Base-by-base conservation (phyloP, 2,329 filamentous ascomycete species). In the Orbilia ellipsospora region DNA sequence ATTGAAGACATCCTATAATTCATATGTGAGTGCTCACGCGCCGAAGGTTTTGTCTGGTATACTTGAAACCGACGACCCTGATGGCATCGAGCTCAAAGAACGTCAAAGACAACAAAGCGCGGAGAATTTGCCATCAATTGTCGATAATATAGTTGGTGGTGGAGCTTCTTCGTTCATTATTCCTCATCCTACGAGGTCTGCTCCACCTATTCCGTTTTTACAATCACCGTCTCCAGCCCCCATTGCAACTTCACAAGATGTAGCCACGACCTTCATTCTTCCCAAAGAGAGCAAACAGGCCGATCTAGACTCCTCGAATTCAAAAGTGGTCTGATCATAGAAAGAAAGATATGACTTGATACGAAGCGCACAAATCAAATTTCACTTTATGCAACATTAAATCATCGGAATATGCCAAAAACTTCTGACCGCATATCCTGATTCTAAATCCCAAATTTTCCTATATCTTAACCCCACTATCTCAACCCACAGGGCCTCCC, bases 161-260 rank as follows among this genome's bases (percentile, higher is more conserved):
- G 16, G 16, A 8, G 4, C 20, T 36, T 31, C 54, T 5, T 40
- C 44, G 8, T 69, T 48, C n/a, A 36, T 54, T 12, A 64, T 69
- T 16, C 64, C 72, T n/a, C 63, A 60, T 23, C 59, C 72, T 28
- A 75, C 72, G 31, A 56, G 63, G 28, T n/a, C 64, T 31, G 18
- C 64, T 16, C 63, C 70, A 7, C 23, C 51, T 2, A 63, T 74
- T 45, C 70, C 63, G 3, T 74, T 68, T 16, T n/a, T 68, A 12
- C 55, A 62, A 51, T 18, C 42, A 16, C 51, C 42, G 12, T 64
- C 63, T 2, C 59, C 63, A n/a, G 28, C 57, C 52, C 50, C 70
- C 6, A 7, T 18, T 15, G 5, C 40, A 31, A 40, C 13, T 23
- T 48, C 50, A 28, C 56, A 63, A 16, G 48, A 54, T 3, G 18